A percentile compares a stretch with the other conserved stretches of the same genome.
Conservation (phyloP, 176 grass and related monocot genomes). For the Phoenix dactylifera region DNA sequence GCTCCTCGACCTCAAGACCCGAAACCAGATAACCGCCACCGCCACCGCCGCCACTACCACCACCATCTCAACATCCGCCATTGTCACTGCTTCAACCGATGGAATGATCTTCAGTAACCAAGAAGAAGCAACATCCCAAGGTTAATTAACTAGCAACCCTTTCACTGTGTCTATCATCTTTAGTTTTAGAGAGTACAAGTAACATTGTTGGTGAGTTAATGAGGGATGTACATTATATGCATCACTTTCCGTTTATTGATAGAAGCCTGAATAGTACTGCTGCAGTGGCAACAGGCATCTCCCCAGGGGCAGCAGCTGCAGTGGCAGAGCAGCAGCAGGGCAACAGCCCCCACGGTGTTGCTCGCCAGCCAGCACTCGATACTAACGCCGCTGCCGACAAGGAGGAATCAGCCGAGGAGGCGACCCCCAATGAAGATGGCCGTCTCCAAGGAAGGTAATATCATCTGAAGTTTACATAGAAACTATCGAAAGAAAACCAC, state of each 20-base stretch:
- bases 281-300: constrained; percentile 1
- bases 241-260: constrained; percentile 23
- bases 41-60: background rate
- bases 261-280: constrained; percentile 28
- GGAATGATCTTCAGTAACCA: constrained; percentile 9
- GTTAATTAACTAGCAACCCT: constrained; percentile 15
- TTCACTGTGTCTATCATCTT: background rate
- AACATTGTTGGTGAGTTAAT: no score
- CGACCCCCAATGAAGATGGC: constrained; percentile 33
- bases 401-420: constrained; percentile 30
- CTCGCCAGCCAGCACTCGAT: constrained; percentile 40
- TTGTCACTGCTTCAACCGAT: background rate
- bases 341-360: background rate
- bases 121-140: constrained; percentile 38
- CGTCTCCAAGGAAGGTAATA: constrained; percentile 59
- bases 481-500: no score
- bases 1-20: constrained; percentile 41
- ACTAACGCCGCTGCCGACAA: constrained; percentile 7
- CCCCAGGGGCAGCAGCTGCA: background rate
- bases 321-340: background rate
- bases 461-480: no score
- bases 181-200: no score
- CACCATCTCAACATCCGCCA: constrained; percentile 7
- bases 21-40: constrained; percentile 22
- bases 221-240: no score